A percentile compares a stretch with the other conserved stretches of the same genome.
These are phyloP conservation scores for Pulicaria dysenterica DNA, from an alignment of 129 eudicot species.

Conservation along the genomic window DNA sequence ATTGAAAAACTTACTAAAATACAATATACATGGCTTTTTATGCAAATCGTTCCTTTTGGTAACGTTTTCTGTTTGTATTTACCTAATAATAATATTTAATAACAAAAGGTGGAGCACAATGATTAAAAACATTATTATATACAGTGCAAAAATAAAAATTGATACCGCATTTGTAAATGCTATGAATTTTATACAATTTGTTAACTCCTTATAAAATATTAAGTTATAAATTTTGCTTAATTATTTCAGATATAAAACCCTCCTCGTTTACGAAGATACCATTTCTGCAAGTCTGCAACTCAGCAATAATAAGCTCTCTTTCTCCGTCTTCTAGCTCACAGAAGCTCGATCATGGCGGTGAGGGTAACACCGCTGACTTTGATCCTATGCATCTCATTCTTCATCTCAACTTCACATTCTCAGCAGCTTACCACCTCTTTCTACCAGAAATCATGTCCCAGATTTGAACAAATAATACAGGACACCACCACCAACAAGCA, in stretches of 20 bases:
- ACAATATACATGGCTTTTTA: no score
- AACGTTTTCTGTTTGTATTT: no score
- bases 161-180: no score
- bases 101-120: no score
- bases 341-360: conserved; percentile 29
- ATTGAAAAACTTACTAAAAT: no score
- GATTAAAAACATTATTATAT: no score
- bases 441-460: conserved; percentile 63
- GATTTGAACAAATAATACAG: conserved; percentile 58
- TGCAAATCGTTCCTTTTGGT: no score
- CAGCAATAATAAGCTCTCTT: conserved; percentile 1
- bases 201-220: no score
- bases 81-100: no score
- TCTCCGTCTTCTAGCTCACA: conserved; percentile 16
- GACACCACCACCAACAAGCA: conserved; percentile 78
- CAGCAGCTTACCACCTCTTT: conserved; percentile 44
- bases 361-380: not conserved
- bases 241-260: not conserved
- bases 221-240: no score
- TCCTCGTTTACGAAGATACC: not conserved
- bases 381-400: conserved; percentile 33
- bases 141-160: no score
- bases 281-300: not conserved
- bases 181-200: no score
- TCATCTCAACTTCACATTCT: conserved; percentile 31